A percentile compares a stretch with the other conserved stretches of the same genome.
phyloP scores from a whole-genome alignment of 2,329 filamentous ascomycete genomes.

The Shiraia bambusicola region DNA sequence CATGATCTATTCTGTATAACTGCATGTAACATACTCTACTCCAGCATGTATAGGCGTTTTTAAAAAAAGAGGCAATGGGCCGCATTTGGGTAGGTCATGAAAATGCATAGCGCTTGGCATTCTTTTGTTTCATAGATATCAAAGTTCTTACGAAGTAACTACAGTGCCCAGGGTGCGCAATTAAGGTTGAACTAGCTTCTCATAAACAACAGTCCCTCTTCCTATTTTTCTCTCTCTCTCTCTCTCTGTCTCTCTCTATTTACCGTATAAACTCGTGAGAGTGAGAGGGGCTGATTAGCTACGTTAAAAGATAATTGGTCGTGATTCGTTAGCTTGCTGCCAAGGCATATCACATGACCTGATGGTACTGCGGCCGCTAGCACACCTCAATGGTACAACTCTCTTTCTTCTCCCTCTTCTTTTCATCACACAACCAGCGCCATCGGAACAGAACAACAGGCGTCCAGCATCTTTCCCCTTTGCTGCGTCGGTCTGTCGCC shows the following conservation, averaged over 20 bases:
- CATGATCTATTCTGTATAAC: constrained; percentile 12
- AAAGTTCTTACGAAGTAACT: too few relatives aligned
- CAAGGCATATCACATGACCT: background rate
- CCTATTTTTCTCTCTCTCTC: too few relatives aligned
- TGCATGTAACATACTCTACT: constrained; percentile 14
- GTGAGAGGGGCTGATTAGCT: too few relatives aligned
- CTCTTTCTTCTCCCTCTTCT: constrained; percentile 3
- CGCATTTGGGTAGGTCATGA: constrained; percentile 8
- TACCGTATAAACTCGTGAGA: too few relatives aligned
- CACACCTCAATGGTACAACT: background rate
- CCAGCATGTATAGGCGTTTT: constrained; percentile 14
- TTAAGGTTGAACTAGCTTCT: too few relatives aligned
- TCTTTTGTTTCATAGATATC: background rate
- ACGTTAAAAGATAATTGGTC: too few relatives aligned
- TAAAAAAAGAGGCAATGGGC: background rate
- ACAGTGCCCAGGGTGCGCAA: too few relatives aligned
- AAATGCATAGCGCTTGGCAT: constrained; percentile 12
- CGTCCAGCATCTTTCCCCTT: constrained; percentile 22
- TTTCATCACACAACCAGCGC: constrained; percentile 23
- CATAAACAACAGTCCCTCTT: too few relatives aligned
- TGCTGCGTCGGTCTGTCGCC: constrained; percentile 26
- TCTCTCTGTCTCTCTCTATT: constrained; percentile 1
- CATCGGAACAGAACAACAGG: constrained; percentile 34
- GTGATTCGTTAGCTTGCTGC: too few relatives aligned
- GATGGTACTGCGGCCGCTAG: background rate